Percentiles rank a stretch among this genome's conserved stretches.
Evolutionary conservation across 441 rosid genomes (phyloP).

Genomic region (Theobroma grandiflorum): DNA sequence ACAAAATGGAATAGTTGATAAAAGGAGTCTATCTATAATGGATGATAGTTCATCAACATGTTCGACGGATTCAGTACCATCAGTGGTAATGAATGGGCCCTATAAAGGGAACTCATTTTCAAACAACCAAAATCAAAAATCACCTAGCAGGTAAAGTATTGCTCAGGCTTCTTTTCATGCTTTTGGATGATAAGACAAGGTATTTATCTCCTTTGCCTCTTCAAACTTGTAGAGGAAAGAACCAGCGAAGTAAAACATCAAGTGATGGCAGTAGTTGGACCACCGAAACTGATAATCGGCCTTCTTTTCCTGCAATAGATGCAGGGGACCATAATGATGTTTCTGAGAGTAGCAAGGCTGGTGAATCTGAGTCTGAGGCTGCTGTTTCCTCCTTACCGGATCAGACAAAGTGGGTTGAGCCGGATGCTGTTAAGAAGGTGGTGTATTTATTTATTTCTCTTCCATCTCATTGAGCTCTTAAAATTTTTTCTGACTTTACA

Average conservation of each 20-base stretch:
- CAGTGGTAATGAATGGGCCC: slow-evolving; percentile 71
- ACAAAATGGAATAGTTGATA: slow-evolving; percentile 69
- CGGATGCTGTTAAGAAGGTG: slow-evolving; percentile 63
- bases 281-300: slow-evolving; percentile 58
- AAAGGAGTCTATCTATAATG: slow-evolving; percentile 59
- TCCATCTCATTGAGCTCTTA: neutral
- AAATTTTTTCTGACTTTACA: neutral
- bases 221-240: slow-evolving; percentile 63
- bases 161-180: neutral
- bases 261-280: slow-evolving; percentile 52
- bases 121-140: slow-evolving; percentile 59
- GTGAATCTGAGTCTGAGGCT: slow-evolving; percentile 59
- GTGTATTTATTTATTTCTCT: slow-evolving; percentile 18
- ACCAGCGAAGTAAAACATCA: slow-evolving; percentile 50
- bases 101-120: slow-evolving; percentile 59
- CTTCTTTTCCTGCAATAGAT: slow-evolving; percentile 54
- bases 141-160: slow-evolving; percentile 68
- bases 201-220: slow-evolving; percentile 27
- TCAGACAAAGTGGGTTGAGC: slow-evolving; percentile 49
- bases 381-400: slow-evolving; percentile 52
- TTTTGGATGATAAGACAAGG: slow-evolving; percentile 17
- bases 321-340: slow-evolving; percentile 47
- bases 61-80: slow-evolving; percentile 91
- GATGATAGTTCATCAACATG: slow-evolving; percentile 99
- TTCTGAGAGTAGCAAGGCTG: slow-evolving; percentile 49